Conservation (phyloP, 495 filamentous ascomycete species). For the Pseudevernia furfuracea region DNA sequence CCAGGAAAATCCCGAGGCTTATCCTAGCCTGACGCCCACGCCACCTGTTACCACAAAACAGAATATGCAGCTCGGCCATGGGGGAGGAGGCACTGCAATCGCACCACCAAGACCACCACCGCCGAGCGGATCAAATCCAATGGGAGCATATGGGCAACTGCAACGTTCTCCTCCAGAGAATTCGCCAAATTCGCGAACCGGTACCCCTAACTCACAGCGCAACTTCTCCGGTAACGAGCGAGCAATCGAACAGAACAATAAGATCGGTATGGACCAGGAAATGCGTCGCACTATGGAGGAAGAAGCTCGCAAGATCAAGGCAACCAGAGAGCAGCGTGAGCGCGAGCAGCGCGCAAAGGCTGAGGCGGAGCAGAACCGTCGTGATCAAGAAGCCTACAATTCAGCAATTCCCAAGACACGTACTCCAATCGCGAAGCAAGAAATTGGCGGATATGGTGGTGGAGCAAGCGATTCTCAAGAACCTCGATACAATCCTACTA, state of each 20-base stretch:
- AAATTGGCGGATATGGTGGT: conserved; percentile 64
- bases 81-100: conserved; percentile 54
- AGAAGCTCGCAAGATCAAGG: conserved; percentile 33
- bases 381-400: conserved; percentile 78
- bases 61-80: conserved; percentile 60
- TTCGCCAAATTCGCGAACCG: conserved; percentile 30
- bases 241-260: conserved; percentile 31
- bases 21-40: conserved; percentile 62
- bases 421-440: conserved; percentile 75
- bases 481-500: conserved; percentile 72
- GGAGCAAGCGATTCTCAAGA: conserved; percentile 40
- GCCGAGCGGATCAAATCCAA: conserved; percentile 40
- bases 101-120: conserved; percentile 69
- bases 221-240: conserved; percentile 27
- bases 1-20: conserved; percentile 70
- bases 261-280: conserved; percentile 45
- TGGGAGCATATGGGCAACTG: conserved; percentile 30
- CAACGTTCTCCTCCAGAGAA: conserved; percentile 21
- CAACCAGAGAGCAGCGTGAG: conserved; percentile 46
- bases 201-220: conserved; percentile 35
- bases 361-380: conserved; percentile 53
- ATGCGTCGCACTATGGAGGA: conserved; percentile 47
- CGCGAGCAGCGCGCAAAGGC: conserved; percentile 43
- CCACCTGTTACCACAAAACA: conserved; percentile 48
- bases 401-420: conserved; percentile 73